phyloP scores from a whole-genome alignment of 306 rosid genomes.

The Lathyrus sativus region DNA sequence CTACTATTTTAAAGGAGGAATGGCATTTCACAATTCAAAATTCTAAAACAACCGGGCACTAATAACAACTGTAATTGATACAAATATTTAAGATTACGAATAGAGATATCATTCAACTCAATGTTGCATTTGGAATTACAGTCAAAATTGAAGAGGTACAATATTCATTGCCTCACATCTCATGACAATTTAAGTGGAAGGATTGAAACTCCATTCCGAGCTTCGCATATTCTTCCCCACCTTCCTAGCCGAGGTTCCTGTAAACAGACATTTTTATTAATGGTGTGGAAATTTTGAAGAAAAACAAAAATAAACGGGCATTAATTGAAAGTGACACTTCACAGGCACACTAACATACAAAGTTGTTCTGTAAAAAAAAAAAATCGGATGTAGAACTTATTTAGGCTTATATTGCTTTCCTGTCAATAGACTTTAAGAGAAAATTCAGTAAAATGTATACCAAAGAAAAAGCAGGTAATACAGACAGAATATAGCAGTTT shows the following conservation, averaged over 20 bases:
- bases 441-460: neutral
- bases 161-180: constrained; percentile 36
- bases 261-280: neutral
- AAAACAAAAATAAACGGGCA: neutral
- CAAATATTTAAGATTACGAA: constrained; percentile 27
- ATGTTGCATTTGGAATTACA: constrained; percentile 34
- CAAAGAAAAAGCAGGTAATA: neutral
- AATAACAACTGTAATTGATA: constrained; percentile 24
- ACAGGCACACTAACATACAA: neutral
- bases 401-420: neutral
- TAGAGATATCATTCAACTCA: constrained; percentile 33
- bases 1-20: neutral
- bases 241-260: constrained; percentile 98
- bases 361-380: neutral
- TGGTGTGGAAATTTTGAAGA: neutral
- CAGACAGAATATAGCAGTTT: neutral
- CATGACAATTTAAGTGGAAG: constrained; percentile 64
- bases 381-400: neutral
- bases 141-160: constrained; percentile 64
- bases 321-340: neutral
- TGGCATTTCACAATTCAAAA: neutral
- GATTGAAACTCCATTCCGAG: constrained; percentile 76
- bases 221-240: constrained; percentile 65
- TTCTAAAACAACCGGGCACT: neutral
- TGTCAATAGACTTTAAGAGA: neutral